phyloP scores from a whole-genome alignment of 768 basidiomycete genomes.

The Tricholoma matsutake region DNA sequence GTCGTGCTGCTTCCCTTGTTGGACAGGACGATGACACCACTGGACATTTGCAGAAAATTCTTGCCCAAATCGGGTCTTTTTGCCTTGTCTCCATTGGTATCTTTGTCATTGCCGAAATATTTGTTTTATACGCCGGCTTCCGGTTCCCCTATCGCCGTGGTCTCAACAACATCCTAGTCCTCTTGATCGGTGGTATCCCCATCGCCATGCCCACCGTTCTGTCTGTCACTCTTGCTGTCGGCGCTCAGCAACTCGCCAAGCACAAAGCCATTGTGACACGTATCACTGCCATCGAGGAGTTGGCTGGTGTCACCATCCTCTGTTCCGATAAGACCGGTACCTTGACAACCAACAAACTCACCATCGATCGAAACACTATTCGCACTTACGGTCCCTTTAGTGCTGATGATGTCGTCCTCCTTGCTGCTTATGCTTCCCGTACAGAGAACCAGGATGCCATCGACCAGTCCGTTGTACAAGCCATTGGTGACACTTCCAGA shows the following conservation, averaged over 20 bases:
- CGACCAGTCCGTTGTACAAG: slow-evolving; percentile 80
- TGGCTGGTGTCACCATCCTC: slow-evolving; percentile 97
- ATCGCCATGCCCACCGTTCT: slow-evolving; percentile 99
- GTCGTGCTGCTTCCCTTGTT: slow-evolving; percentile 96
- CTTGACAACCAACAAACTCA: slow-evolving; percentile 98
- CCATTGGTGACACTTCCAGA: slow-evolving; percentile 65
- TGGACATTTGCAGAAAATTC: slow-evolving; percentile 97
- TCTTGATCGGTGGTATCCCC: slow-evolving; percentile 99
- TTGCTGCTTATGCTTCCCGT: slow-evolving; percentile 94
- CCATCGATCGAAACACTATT: slow-evolving; percentile 91
- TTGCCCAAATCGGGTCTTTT: slow-evolving; percentile 97
- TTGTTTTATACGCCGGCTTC: slow-evolving; percentile 93
- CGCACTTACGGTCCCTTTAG: slow-evolving; percentile 88
- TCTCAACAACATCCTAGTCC: slow-evolving; percentile 95
- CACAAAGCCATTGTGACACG: slow-evolving; percentile 99
- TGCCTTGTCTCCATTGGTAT: slow-evolving; percentile 95
- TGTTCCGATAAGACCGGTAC: slow-evolving; percentile 99
- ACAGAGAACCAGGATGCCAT: slow-evolving; percentile 99
- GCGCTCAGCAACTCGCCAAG: slow-evolving; percentile 97
- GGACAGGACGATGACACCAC: slow-evolving; percentile 97
- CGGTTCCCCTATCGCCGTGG: slow-evolving; percentile 88
- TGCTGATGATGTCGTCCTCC: slow-evolving; percentile 87
- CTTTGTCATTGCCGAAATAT: slow-evolving; percentile 92
- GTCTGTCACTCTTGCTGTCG: slow-evolving; percentile 97
- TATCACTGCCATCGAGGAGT: slow-evolving; percentile 98